phyloP scores from a whole-genome alignment of 805 yeast genomes.

The Suhomyces prunicola region DNA sequence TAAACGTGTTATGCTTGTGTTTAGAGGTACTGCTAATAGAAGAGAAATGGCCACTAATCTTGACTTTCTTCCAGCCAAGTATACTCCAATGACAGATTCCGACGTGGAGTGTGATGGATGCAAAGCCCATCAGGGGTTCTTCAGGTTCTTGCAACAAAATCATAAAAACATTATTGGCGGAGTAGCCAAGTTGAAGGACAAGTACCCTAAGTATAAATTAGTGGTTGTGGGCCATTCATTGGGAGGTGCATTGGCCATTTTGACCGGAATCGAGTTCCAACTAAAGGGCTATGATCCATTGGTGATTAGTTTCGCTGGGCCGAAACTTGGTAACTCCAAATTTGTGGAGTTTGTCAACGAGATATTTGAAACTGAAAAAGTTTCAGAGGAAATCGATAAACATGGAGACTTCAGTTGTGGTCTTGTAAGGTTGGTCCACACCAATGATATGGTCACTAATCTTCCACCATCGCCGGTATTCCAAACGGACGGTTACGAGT shows the following conservation, averaged over 20 bases:
- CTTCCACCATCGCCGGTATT: constrained; percentile 52
- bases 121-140: constrained; percentile 64
- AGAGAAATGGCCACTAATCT: constrained; percentile 65
- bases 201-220: constrained; percentile 47
- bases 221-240: constrained; percentile 71
- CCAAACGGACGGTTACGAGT: constrained; percentile 51
- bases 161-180: constrained; percentile 31
- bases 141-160: constrained; percentile 42
- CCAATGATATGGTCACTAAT: constrained; percentile 56
- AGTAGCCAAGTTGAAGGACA: constrained; percentile 29
- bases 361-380: constrained; percentile 39
- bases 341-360: constrained; percentile 53
- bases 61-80: constrained; percentile 43
- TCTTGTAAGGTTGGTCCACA: constrained; percentile 54
- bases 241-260: constrained; percentile 67
- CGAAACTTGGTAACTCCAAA: constrained; percentile 56
- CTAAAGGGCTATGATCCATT: constrained; percentile 52
- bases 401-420: constrained; percentile 32
- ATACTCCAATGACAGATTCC: constrained; percentile 37
- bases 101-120: constrained; percentile 45
- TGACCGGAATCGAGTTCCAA: constrained; percentile 61
- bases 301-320: constrained; percentile 60
- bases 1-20: constrained; percentile 46
- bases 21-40: constrained; percentile 61
- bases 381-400: constrained; percentile 17